These are phyloP conservation scores for Phytophthora melonis DNA, from an alignment of 352 stramenopile species.

Conservation along the genomic window DNA sequence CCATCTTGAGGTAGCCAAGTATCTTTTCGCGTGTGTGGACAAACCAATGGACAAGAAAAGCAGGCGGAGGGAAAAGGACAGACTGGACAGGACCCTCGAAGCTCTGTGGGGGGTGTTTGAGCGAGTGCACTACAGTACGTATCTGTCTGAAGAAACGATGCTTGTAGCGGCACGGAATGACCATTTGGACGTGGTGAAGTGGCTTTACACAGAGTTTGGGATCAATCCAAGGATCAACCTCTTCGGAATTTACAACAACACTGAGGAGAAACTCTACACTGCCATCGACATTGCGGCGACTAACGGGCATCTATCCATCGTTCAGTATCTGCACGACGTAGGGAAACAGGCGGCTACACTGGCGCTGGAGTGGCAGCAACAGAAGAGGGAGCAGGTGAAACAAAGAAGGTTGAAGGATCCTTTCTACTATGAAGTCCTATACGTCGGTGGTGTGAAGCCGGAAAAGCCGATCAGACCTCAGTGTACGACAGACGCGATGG, in stretches of 20 bases:
- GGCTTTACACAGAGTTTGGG: slow-evolving; percentile 1
- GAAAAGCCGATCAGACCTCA: not conserved
- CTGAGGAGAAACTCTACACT: not conserved
- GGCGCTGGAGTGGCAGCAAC: not conserved
- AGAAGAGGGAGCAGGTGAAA: not conserved
- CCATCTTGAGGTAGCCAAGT: slow-evolving; percentile 24
- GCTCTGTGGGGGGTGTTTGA: not conserved
- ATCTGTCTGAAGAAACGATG: slow-evolving; percentile 5
- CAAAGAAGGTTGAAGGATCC: not conserved
- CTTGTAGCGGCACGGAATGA: not conserved
- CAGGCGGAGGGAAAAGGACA: slow-evolving; percentile 1
- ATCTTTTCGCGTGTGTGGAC: slow-evolving; percentile 15
- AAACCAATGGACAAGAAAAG: not conserved
- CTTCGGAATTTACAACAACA: not conserved
- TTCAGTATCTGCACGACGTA: not conserved
- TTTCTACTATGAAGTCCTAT: not conserved
- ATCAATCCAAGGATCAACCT: slow-evolving; percentile 11
- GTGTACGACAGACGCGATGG: not conserved
- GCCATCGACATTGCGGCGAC: not conserved
- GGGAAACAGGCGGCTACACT: not conserved
- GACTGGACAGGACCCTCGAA: slow-evolving; percentile 9
- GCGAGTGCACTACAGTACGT: not conserved
- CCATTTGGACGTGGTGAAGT: not conserved
- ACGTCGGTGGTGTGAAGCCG: not conserved
- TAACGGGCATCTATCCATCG: not conserved